Evolutionary conservation across 2,329 filamentous ascomycete species (phyloP).

Genomic region (Pestalotiopsis sp.): DNA sequence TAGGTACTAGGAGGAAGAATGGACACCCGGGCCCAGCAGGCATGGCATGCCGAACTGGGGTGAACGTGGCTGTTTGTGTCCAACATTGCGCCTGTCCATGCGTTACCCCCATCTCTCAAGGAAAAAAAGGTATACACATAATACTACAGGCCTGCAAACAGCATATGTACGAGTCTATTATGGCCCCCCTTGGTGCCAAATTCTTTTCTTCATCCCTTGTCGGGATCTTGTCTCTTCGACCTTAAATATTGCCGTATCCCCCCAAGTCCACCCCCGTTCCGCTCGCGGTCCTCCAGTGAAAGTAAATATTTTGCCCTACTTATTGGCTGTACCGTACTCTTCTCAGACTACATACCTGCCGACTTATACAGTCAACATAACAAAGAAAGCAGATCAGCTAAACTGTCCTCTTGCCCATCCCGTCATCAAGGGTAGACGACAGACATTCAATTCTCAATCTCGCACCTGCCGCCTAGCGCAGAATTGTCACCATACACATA

Average conservation of each 20-base stretch:
- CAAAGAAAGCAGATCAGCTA: too few relatives aligned
- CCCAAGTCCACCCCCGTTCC: not conserved
- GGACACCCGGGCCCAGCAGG: not conserved
- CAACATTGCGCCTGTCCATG: constrained; percentile 3
- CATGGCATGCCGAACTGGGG: constrained; percentile 4
- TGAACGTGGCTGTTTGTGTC: constrained; percentile 14
- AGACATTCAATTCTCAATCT: too few relatives aligned
- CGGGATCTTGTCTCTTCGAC: not conserved
- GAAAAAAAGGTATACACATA: not conserved
- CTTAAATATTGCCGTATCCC: constrained; percentile 7
- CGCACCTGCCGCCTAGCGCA: not conserved
- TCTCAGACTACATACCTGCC: not conserved
- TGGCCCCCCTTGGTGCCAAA: not conserved
- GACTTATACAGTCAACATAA: not conserved
- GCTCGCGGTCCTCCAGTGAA: not conserved
- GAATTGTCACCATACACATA: not conserved
- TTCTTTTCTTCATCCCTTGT: constrained; percentile 10
- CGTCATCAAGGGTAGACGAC: too few relatives aligned
- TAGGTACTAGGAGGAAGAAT: not conserved
- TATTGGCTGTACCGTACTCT: not conserved
- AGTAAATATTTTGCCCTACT: not conserved
- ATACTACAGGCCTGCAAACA: not conserved
- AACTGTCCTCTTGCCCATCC: too few relatives aligned
- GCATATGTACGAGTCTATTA: not conserved
- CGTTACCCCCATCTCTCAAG: not conserved